Base-by-base conservation (phyloP, 257 asterid species). In the Schizonepeta tenuifolia region DNA sequence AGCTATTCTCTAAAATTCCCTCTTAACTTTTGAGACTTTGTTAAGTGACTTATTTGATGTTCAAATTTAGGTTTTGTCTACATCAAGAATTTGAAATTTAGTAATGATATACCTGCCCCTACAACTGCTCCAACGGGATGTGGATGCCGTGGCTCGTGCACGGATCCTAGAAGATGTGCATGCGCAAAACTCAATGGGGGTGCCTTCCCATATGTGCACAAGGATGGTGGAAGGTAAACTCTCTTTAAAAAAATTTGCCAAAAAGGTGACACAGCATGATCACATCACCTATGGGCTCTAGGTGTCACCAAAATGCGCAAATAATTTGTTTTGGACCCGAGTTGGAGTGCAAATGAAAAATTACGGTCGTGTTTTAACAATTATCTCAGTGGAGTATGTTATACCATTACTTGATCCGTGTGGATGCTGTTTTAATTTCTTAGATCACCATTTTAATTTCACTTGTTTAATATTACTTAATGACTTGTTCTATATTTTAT, bases 181-280 rank as follows among this genome's bases (percentile, higher is more conserved):
- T 91, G 98, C 60, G 97, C 96, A 7, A 85, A 86, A 72, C 82
- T 89, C 15, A 94, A 94, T 71, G 98, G 98, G 13, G 90, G 90
- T 3, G 89, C 83, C 77, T 89, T 94, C 56, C 98, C 98, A 15
- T 94, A 89, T 59, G 98, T 89, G 38, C 83, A 77, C 9, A 81
- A 64, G 33, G 82, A 86, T 78, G 95, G 96, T 78, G 96, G 93
- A 69, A 86, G 98, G 98, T 94, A 75, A 59, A 14, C 61, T 28
- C 15, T 65, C 15, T 60, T 46, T 5, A 17, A 14, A n/a, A n/a
- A n/a, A n/a, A n/a, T n/a, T n/a, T n/a, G n/a, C n/a, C n/a, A n/a
- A n/a, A n/a, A n/a, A n/a, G n/a, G n/a, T n/a, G n/a, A n/a, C n/a
- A n/a, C n/a, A n/a, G n/a, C n/a, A n/a, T n/a, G n/a, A n/a, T n/a